A percentile compares a stretch with the other conserved stretches of the same genome.
These are phyloP conservation scores for Diaporthe batatas DNA, from an alignment of 2,329 filamentous ascomycete species.

Conservation along the genomic window DNA sequence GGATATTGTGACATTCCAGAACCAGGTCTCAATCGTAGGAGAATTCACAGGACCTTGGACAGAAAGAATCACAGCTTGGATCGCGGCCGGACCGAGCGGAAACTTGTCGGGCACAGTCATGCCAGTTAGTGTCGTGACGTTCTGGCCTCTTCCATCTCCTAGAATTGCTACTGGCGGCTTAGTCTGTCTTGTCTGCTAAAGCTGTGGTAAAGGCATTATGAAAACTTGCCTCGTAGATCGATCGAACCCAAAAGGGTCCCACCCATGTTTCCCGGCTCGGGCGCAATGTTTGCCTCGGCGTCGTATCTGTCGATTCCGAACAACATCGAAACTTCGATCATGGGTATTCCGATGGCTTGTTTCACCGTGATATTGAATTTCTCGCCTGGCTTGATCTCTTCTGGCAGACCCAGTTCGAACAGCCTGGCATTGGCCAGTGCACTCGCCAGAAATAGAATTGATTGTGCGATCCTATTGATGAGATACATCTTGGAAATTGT, in stretches of 20 bases:
- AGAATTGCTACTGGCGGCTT: not conserved
- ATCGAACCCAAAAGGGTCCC: conserved; percentile 3
- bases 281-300: not conserved
- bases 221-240: not conserved
- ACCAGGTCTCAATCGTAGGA: conserved; percentile 16
- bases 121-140: not conserved
- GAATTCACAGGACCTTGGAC: conserved; percentile 11
- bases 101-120: not conserved
- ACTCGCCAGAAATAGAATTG: not conserved
- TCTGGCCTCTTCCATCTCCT: conserved; percentile 8
- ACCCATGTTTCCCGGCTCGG: conserved; percentile 14
- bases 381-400: not conserved
- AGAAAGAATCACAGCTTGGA: conserved; percentile 16
- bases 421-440: conserved; percentile 12
- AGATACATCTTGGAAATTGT: not conserved
- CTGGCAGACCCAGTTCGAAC: conserved; percentile 7
- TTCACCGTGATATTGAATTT: conserved; percentile 5
- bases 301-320: conserved; percentile 19
- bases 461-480: not conserved
- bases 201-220: not conserved
- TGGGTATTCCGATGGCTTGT: conserved; percentile 3
- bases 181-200: not conserved
- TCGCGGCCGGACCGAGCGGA: conserved; percentile 5
- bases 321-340: conserved; percentile 8
- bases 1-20: conserved; percentile 13